These are phyloP conservation scores for Cystobasidiaceae sp. DNA, from an alignment of 1,284 basidiomycete species.

Conservation along the genomic window DNA sequence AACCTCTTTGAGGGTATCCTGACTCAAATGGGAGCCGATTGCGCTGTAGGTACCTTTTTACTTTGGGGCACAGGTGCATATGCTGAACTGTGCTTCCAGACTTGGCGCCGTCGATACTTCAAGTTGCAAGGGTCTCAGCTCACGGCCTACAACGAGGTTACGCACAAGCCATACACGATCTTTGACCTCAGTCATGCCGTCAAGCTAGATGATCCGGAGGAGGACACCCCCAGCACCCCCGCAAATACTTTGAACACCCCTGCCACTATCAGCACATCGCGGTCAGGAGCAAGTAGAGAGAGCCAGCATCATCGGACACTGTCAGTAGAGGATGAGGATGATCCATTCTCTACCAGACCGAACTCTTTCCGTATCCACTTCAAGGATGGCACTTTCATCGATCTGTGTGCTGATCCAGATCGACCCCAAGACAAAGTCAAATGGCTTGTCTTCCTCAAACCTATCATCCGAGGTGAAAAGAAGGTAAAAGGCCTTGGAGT, in stretches of 20 bases:
- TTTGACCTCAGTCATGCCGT: slow-evolving; percentile 16
- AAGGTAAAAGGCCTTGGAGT: slow-evolving; percentile 6
- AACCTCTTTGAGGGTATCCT: slow-evolving; percentile 23
- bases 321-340: slow-evolving; percentile 25
- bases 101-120: slow-evolving; percentile 13
- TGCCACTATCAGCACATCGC: slow-evolving; percentile 3
- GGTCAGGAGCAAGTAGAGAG: background rate
- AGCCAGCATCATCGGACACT: slow-evolving; percentile 7
- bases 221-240: background rate
- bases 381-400: slow-evolving; percentile 18
- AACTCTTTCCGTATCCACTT: slow-evolving; percentile 23
- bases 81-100: slow-evolving; percentile 1
- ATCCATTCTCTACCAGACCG: slow-evolving; percentile 29
- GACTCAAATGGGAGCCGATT: slow-evolving; percentile 25
- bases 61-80: no score
- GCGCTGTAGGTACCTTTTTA: background rate
- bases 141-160: slow-evolving; percentile 27
- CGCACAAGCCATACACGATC: slow-evolving; percentile 16
- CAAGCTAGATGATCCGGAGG: slow-evolving; percentile 26
- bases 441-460: slow-evolving; percentile 20
- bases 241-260: background rate
- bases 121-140: slow-evolving; percentile 15
- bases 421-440: slow-evolving; percentile 20
- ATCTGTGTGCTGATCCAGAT: slow-evolving; percentile 22
- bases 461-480: slow-evolving; percentile 9